Evolutionary conservation across 441 rosid species (phyloP).

Genomic region (Manihot esculenta): DNA sequence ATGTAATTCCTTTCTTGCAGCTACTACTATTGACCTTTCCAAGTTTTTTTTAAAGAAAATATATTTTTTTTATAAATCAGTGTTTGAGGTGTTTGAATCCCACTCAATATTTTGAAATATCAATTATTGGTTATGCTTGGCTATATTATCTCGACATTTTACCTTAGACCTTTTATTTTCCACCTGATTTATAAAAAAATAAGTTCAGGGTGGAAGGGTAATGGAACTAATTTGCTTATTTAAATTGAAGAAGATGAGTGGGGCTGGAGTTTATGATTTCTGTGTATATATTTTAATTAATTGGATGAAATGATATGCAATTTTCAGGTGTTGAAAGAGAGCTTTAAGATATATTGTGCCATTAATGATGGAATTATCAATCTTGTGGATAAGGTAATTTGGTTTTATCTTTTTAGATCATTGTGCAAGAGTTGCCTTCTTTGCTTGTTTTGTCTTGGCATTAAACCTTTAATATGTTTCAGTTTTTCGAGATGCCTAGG

Average conservation of each 20-base stretch:
- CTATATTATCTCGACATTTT: background rate
- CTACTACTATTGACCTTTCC: background rate
- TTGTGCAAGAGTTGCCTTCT: conserved; percentile 10
- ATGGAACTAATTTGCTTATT: background rate
- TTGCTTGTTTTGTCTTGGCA: conserved; percentile 7
- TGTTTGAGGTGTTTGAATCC: background rate
- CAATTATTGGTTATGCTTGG: background rate
- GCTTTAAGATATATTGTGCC: conserved; percentile 93
- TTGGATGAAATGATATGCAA: conserved; percentile 23
- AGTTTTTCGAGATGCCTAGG: conserved; percentile 99
- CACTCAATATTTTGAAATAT: background rate
- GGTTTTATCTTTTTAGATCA: conserved; percentile 11
- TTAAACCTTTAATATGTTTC: conserved; percentile 31
- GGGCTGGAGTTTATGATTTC: conserved; percentile 12
- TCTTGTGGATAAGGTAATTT: conserved; percentile 90
- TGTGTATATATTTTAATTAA: background rate
- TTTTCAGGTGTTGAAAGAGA: conserved; percentile 92
- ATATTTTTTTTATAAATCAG: background rate
- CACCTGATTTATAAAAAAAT: background rate
- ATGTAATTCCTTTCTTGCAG: conserved; percentile 8
- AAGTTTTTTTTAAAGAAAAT: background rate
- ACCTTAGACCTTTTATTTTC: background rate
- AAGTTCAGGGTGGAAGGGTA: background rate
- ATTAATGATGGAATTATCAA: conserved; percentile 97
- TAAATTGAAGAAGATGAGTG: background rate